Percentiles rank a stretch among this genome's conserved stretches.
These are phyloP conservation scores for Citrus medica DNA, from an alignment of 345 rosid genomes.

Conservation along the genomic window DNA sequence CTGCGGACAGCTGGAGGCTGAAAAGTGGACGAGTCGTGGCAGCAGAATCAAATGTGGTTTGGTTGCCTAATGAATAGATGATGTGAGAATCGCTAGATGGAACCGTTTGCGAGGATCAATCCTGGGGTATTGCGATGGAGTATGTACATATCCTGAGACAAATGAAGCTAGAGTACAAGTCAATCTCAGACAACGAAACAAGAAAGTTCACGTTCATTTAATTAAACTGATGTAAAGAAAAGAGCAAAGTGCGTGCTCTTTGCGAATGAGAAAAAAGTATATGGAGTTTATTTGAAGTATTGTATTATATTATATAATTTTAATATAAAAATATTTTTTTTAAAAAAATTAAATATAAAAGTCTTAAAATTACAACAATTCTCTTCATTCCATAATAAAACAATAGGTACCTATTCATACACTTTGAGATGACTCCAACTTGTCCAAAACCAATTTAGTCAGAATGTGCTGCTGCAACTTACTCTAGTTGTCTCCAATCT, in stretches of 20 bases:
- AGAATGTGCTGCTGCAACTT: too few species aligned
- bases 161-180: background rate
- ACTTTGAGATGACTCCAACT: too few species aligned
- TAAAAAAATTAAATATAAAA: too few species aligned
- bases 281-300: rapidly evolving
- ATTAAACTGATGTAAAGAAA: background rate
- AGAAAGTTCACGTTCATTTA: background rate
- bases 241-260: background rate
- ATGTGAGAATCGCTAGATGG: constrained; percentile 15
- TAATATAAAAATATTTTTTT: too few species aligned
- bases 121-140: background rate
- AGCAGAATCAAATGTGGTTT: background rate
- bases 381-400: too few species aligned
- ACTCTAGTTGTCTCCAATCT: too few species aligned
- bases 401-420: too few species aligned
- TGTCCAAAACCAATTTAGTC: too few species aligned
- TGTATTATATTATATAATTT: too few species aligned
- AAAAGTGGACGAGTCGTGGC: constrained; percentile 8
- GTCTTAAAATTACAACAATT: too few species aligned
- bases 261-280: too few species aligned
- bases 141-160: background rate
- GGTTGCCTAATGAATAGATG: background rate
- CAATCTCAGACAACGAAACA: background rate
- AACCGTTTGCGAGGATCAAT: background rate
- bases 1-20: constrained; percentile 47